A percentile compares a stretch with the other conserved stretches of the same genome.
These are phyloP conservation scores for Buxus sempervirens DNA, from an alignment of 164 flowering plant species.

Conservation along the genomic window DNA sequence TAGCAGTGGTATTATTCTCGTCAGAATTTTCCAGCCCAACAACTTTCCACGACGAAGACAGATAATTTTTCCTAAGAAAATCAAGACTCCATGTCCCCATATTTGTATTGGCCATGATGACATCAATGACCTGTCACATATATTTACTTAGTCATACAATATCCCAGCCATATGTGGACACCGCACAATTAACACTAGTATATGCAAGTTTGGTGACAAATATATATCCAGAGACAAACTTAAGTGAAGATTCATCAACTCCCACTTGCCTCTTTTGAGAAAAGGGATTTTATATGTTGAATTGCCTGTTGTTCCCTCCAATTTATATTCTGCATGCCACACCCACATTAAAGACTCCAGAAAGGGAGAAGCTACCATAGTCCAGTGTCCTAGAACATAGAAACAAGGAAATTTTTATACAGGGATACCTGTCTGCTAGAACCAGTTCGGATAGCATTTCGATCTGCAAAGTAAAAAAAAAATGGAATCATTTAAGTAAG, in stretches of 20 bases:
- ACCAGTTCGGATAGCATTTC: neutral
- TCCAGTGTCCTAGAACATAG: neutral
- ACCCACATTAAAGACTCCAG: neutral
- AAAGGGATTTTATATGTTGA: conserved; percentile 57
- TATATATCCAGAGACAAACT: conserved; percentile 2
- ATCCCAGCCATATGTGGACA: neutral
- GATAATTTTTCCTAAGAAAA: conserved; percentile 43
- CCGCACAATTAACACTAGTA: neutral
- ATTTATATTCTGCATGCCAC: conserved; percentile 45
- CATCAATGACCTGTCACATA: conserved; percentile 57
- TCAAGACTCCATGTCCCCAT: conserved; percentile 81
- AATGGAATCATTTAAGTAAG: neutral
- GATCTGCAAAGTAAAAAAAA: neutral
- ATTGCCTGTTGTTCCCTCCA: conserved; percentile 76
- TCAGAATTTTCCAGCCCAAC: conserved; percentile 38
- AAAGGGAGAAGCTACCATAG: neutral
- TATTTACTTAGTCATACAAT: neutral
- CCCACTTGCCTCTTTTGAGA: conserved; percentile 72
- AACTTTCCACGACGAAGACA: conserved; percentile 81
- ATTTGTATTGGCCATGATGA: conserved; percentile 51
- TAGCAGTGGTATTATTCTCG: conserved; percentile 24
- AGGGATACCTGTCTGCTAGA: conserved; percentile 37
- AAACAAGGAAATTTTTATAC: neutral
- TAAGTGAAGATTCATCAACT: neutral
- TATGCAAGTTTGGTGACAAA: neutral